Percentiles rank a stretch among this genome's conserved stretches.
Evolutionary conservation across 179 eudicot species (phyloP).

Genomic region (Camellia oleifera): DNA sequence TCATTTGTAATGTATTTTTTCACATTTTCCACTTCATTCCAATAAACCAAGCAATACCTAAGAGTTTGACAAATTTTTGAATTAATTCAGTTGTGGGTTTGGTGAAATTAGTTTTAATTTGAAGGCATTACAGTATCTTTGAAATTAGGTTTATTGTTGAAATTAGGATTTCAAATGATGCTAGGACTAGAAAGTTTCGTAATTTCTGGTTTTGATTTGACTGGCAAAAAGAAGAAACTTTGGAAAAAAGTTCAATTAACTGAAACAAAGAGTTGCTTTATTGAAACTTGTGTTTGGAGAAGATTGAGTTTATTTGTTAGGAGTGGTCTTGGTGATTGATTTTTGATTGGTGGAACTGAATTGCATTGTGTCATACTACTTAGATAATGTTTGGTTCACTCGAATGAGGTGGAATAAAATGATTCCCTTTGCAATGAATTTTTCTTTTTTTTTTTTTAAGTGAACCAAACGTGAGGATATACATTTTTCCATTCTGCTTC

Average conservation of each 20-base stretch:
- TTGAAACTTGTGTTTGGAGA: background rate
- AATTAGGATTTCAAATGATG: background rate
- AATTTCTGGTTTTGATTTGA: no score
- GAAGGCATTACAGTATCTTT: background rate
- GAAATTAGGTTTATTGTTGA: no score
- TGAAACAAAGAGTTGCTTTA: background rate
- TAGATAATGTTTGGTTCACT: no score
- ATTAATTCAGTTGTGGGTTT: background rate
- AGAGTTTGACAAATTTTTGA: background rate
- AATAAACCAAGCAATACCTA: no score
- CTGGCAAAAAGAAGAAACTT: no score
- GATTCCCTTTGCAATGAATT: no score
- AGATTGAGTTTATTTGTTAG: background rate
- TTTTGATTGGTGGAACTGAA: background rate
- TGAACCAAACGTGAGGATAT: no score
- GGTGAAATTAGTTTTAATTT: background rate
- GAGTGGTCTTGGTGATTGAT: background rate
- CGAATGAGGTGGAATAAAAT: no score
- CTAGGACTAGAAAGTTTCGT: background rate
- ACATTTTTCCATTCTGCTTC: no score
- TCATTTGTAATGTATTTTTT: no score
- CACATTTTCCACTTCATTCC: no score
- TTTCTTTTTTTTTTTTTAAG: no score
- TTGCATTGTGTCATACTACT: background rate
- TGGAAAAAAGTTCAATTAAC: background rate